Conservation (phyloP, 495 filamentous ascomycete species). For the Oleoguttula mirabilis region DNA sequence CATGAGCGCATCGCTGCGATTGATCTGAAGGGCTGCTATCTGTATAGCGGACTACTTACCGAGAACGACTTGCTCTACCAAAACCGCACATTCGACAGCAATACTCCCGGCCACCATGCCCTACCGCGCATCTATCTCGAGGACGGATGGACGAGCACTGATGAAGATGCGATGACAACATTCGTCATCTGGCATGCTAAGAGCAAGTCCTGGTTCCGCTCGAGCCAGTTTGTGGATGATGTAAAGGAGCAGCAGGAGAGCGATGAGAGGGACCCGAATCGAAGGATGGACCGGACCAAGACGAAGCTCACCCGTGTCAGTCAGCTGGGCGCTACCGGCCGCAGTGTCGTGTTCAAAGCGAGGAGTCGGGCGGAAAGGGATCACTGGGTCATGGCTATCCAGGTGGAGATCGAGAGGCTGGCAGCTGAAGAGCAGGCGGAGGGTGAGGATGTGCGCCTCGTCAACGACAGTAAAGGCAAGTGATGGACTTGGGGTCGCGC, state of each 20-base stretch:
- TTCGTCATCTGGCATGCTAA: conserved; percentile 64
- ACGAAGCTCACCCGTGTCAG: conserved; percentile 26
- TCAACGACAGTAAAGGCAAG: conserved; percentile 2
- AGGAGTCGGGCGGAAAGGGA: conserved; percentile 61
- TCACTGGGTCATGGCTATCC: conserved; percentile 62
- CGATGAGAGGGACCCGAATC: conserved; percentile 26
- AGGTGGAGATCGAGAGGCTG: conserved; percentile 59
- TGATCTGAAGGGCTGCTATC: conserved; percentile 56
- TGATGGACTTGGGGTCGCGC: too few relatives aligned
- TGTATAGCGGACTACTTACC: conserved; percentile 58
- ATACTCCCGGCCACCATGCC: conserved; percentile 50
- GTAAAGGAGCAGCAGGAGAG: conserved; percentile 5
- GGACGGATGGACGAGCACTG: conserved; percentile 53
- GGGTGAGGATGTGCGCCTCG: conserved; percentile 9
- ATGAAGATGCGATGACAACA: conserved; percentile 59
- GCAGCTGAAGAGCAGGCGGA: conserved; percentile 40
- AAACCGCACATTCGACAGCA: conserved; percentile 58
- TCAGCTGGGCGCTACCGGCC: conserved; percentile 47
- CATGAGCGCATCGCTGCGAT: conserved; percentile 48
- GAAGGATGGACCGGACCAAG: conserved; percentile 20
- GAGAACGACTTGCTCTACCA: conserved; percentile 57
- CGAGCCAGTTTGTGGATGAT: conserved; percentile 35
- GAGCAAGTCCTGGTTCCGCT: conserved; percentile 47
- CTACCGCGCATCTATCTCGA: conserved; percentile 54
- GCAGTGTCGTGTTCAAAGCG: conserved; percentile 60